Percentiles rank a stretch among this genome's conserved stretches.
These are phyloP conservation scores for Candida tetrigidarum DNA, from an alignment of 1,139 yeast genomes.

Conservation along the genomic window DNA sequence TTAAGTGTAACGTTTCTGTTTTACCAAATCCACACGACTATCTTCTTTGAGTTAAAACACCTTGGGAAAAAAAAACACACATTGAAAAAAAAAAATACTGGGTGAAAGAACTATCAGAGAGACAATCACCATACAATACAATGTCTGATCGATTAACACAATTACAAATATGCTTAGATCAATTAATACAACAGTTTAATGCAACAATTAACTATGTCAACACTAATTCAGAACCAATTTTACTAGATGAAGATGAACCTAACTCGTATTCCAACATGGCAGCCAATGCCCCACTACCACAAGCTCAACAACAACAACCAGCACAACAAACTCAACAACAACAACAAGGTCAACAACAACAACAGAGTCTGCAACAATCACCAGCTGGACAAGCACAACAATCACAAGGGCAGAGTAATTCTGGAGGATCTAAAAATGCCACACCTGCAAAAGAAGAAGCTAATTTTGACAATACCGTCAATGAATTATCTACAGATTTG, in stretches of 20 bases:
- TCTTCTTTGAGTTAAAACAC: neutral
- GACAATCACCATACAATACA: neutral
- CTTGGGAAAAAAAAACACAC: neutral
- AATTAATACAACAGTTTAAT: slow-evolving; percentile 87
- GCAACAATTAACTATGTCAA: slow-evolving; percentile 90
- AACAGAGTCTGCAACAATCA: slow-evolving; percentile 12
- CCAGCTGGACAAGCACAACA: slow-evolving; percentile 20
- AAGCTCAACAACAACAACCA: slow-evolving; percentile 26
- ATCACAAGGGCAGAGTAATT: slow-evolving; percentile 24
- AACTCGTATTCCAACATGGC: slow-evolving; percentile 45
- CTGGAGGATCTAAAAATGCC: slow-evolving; percentile 27
- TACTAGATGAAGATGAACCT: slow-evolving; percentile 44
- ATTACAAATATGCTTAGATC: slow-evolving; percentile 89
- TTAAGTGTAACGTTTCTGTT: neutral
- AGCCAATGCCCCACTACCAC: slow-evolving; percentile 51
- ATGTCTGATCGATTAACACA: slow-evolving; percentile 93
- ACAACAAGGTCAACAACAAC: slow-evolving; percentile 13
- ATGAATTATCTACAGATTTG: slow-evolving; percentile 81
- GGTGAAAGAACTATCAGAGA: neutral
- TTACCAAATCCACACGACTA: neutral
- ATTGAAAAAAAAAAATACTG: neutral
- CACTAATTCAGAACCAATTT: slow-evolving; percentile 42
- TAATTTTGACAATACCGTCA: slow-evolving; percentile 58
- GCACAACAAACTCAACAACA: slow-evolving; percentile 16
- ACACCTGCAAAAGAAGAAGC: slow-evolving; percentile 18